Evolutionary conservation across 768 basidiomycete species (phyloP), one percentile per base, ranked within the genome.

Genomic region (Leccinum broughii): DNA sequence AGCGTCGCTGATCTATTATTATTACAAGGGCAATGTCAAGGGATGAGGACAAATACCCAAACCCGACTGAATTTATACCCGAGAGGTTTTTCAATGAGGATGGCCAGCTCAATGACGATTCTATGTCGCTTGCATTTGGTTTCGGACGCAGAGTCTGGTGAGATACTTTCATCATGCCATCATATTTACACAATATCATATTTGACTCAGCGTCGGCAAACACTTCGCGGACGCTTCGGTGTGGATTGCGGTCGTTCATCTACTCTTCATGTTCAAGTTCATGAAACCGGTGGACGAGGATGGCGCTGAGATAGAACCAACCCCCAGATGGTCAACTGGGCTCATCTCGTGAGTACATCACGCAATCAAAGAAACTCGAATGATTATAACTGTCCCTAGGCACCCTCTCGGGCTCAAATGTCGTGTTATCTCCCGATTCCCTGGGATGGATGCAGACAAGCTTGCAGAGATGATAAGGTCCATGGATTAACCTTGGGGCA

Each of bases 141-240:
- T 72, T 72, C 20, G 71, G 71, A 50, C 72, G 73, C 52, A 66
- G 71, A 61, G 57, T 67, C 32, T 75, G 70, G 70, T 28, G 58
- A 61, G 66, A 54, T 24, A 30, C 2, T 10, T 58, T 14, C 15
- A 44, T 32, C 30, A 5, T 35, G 24, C 44, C 26, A 9, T 57
- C 15, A 22, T 55, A 10, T 22, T 9, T 14, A 22, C 22, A 17
- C 37, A 20, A 7, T 13, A 59, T 72, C 3, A 66, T 6, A 3
- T 49, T 44, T 34, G 48, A 51, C n/a, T 17, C 17, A 72, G 71
- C n/a, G 66, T 65, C n/a, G 72, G 73, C 13, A 64, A 61, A 44
- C 57, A 72, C 62, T 75, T 72, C 30, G 72, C 72, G 22, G 70
- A 72, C 6, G 70, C 73, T 13, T 72, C 72, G 44, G 24, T 72